These are phyloP conservation scores for Dothistroma septosporum DNA, from an alignment of 2,329 filamentous ascomycete genomes.

Conservation along the genomic window DNA sequence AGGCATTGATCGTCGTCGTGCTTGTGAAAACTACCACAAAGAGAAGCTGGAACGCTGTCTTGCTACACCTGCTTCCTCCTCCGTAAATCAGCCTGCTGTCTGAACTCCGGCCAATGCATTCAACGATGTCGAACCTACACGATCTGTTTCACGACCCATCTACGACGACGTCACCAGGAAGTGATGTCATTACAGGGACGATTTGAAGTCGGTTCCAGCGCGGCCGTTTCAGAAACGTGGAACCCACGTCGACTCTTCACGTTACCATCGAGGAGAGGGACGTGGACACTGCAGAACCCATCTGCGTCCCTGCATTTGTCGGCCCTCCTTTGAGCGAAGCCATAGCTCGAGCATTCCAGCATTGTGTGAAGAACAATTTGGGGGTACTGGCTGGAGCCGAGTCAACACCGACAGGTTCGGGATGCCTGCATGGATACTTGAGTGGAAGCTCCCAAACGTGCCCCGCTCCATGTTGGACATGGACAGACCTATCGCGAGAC, in stretches of 20 bases:
- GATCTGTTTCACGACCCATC: background rate
- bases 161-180: background rate
- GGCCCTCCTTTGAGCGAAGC: background rate
- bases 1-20: background rate
- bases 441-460: background rate
- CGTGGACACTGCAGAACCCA: background rate
- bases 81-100: constrained; percentile 1
- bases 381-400: background rate
- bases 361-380: background rate
- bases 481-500: background rate
- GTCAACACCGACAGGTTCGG: background rate
- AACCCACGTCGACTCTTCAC: too few relatives aligned
- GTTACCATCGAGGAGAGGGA: too few relatives aligned
- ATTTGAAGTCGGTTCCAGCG: background rate
- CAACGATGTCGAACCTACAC: background rate
- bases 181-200: background rate
- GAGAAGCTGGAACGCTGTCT: background rate
- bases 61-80: background rate
- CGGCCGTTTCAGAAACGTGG: background rate
- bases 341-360: background rate
- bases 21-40: background rate
- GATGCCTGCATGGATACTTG: background rate
- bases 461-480: background rate
- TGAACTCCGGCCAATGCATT: background rate
- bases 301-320: background rate